phyloP scores from a whole-genome alignment of 768 basidiomycete genomes.

The Piloderma croceum region DNA sequence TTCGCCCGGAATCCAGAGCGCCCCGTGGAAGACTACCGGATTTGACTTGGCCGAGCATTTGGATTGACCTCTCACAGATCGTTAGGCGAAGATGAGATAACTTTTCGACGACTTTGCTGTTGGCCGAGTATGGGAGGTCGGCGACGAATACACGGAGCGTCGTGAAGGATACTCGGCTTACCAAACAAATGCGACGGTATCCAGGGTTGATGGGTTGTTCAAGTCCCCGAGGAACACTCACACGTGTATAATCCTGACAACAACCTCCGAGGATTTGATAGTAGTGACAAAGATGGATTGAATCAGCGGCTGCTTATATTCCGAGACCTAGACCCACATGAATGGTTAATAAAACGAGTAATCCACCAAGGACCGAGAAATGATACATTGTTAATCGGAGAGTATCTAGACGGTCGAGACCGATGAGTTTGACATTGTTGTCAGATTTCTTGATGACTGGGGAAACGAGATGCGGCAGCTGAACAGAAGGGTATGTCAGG shows the following conservation, averaged over 20 bases:
- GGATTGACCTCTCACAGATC: slow-evolving; percentile 80
- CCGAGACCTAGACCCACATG: too few relatives aligned
- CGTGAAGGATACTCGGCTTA: too few relatives aligned
- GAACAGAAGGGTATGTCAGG: too few relatives aligned
- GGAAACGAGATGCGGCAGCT: too few relatives aligned
- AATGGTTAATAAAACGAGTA: too few relatives aligned
- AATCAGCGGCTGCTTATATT: slow-evolving; percentile 93
- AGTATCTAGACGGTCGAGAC: slow-evolving; percentile 82
- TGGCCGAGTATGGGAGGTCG: too few relatives aligned
- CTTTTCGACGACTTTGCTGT: slow-evolving; percentile 97
- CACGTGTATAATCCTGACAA: slow-evolving; percentile 89
- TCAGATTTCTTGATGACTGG: too few relatives aligned
- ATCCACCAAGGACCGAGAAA: too few relatives aligned
- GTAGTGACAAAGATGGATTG: slow-evolving; percentile 96
- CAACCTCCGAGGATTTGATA: slow-evolving; percentile 94
- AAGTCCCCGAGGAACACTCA: slow-evolving; percentile 93
- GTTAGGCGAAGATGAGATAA: slow-evolving; percentile 81
- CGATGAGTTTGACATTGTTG: too few relatives aligned
- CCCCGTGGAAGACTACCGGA: slow-evolving; percentile 94
- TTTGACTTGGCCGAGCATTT: slow-evolving; percentile 81
- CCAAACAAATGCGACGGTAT: slow-evolving; percentile 85
- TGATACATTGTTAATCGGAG: slow-evolving; percentile 77
- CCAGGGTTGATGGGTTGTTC: slow-evolving; percentile 90
- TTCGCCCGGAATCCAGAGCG: slow-evolving; percentile 99
- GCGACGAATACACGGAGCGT: too few relatives aligned